Conservation (phyloP, 1,284 basidiomycete species). For the Irpex rosettiformis region DNA sequence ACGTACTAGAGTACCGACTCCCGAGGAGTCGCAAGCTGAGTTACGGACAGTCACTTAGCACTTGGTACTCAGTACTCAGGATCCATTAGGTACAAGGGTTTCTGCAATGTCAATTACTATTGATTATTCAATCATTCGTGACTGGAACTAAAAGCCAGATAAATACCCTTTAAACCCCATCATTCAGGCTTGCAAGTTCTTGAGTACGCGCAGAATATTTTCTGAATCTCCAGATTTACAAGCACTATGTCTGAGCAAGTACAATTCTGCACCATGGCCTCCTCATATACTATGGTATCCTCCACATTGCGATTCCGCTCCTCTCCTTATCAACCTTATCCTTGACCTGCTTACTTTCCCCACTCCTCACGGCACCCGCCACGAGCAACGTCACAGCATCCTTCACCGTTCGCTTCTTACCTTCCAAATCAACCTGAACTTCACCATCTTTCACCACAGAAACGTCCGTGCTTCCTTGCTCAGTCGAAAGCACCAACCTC, state of each 20-base stretch:
- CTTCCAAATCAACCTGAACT: constrained; percentile 22
- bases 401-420: constrained; percentile 38
- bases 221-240: too few species aligned
- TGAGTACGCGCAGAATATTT: too few species aligned
- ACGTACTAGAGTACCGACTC: too few species aligned
- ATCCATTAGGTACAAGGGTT: background rate
- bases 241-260: too few species aligned
- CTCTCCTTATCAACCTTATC: constrained; percentile 55
- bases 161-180: too few species aligned
- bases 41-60: background rate
- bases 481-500: constrained; percentile 34
- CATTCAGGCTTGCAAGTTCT: too few species aligned
- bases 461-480: constrained; percentile 17
- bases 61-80: background rate
- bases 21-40: too few species aligned
- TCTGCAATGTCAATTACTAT: too few species aligned
- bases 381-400: constrained; percentile 48
- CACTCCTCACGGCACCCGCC: constrained; percentile 50
- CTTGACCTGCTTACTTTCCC: constrained; percentile 50
- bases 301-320: constrained; percentile 59
- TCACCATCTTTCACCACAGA: constrained; percentile 18
- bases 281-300: constrained; percentile 59
- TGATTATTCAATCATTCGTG: too few species aligned
- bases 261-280: too few species aligned
- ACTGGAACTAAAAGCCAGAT: too few species aligned